Evolutionary conservation across 2,329 filamentous ascomycete genomes (phyloP).

Genomic region (Aspergillus persii): DNA sequence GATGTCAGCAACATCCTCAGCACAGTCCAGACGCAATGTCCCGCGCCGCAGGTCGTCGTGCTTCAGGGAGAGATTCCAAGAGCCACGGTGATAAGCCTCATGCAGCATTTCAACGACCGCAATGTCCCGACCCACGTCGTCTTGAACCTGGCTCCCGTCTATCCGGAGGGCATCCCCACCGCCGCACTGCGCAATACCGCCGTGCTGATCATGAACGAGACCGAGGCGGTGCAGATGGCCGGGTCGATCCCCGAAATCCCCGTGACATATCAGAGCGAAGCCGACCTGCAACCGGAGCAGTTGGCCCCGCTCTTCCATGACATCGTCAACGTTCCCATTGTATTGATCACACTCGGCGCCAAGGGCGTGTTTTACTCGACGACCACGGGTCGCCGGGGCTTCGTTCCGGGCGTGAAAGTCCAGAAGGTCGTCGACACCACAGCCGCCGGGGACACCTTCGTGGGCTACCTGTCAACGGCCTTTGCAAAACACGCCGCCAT

Average conservation of each 20-base stretch:
- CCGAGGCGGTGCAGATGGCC: conserved; percentile 73
- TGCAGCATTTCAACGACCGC: conserved; percentile 34
- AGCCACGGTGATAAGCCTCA: conserved; percentile 62
- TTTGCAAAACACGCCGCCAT: neutral
- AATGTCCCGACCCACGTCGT: conserved; percentile 57
- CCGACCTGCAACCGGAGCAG: conserved; percentile 49
- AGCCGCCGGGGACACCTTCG: conserved; percentile 90
- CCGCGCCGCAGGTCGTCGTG: conserved; percentile 63
- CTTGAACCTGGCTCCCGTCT: conserved; percentile 84
- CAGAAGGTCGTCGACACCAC: conserved; percentile 82
- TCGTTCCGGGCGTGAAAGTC: conserved; percentile 62
- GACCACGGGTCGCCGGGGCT: conserved; percentile 43
- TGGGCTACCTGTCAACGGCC: conserved; percentile 51
- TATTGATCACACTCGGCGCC: conserved; percentile 81
- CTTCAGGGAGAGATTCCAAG: conserved; percentile 75
- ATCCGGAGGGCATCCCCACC: conserved; percentile 66
- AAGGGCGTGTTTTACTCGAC: conserved; percentile 67
- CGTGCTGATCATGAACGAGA: conserved; percentile 87
- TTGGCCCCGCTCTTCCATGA: conserved; percentile 62
- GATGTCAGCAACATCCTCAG: conserved; percentile 38
- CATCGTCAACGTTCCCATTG: conserved; percentile 64
- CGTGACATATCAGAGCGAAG: neutral
- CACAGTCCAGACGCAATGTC: conserved; percentile 24
- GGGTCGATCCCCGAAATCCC: conserved; percentile 38
- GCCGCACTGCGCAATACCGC: conserved; percentile 65